Evolutionary conservation across 2,329 filamentous ascomycete species (phyloP).

Genomic region (Pestalotiopsis sp.): DNA sequence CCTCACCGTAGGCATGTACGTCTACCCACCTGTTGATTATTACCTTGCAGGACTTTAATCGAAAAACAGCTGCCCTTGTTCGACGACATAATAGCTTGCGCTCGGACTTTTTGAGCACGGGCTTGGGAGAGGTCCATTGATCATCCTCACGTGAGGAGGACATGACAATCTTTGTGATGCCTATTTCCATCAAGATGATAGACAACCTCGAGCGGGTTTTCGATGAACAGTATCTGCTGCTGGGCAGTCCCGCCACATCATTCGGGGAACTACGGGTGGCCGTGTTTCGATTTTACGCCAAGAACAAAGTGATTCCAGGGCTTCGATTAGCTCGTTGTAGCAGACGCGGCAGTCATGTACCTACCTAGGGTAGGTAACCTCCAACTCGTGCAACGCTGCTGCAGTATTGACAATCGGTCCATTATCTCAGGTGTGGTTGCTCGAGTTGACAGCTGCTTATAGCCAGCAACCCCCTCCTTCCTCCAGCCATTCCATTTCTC

Average conservation of each 20-base stretch:
- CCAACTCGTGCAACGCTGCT: not conserved
- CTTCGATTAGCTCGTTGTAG: not conserved
- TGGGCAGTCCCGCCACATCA: not conserved
- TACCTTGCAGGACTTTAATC: not conserved
- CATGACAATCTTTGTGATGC: not conserved
- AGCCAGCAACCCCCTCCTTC: not conserved
- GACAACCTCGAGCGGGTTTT: not conserved
- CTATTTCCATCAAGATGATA: not conserved
- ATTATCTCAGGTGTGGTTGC: not conserved
- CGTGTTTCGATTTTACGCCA: not conserved
- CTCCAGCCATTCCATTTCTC: not conserved
- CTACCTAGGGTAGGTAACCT: not conserved
- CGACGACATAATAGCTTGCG: not conserved
- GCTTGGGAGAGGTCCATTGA: not conserved
- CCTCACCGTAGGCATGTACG: not conserved
- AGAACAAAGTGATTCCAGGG: not conserved
- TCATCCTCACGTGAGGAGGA: not conserved
- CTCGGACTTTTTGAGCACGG: not conserved
- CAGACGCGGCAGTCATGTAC: not conserved
- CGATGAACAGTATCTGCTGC: not conserved
- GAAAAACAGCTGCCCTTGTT: not conserved
- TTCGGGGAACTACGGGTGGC: not conserved
- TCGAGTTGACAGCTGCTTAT: not conserved
- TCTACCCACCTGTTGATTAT: not conserved
- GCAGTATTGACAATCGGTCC: not conserved